Conservation (phyloP, 306 rosid species). For the Pueraria montana region DNA sequence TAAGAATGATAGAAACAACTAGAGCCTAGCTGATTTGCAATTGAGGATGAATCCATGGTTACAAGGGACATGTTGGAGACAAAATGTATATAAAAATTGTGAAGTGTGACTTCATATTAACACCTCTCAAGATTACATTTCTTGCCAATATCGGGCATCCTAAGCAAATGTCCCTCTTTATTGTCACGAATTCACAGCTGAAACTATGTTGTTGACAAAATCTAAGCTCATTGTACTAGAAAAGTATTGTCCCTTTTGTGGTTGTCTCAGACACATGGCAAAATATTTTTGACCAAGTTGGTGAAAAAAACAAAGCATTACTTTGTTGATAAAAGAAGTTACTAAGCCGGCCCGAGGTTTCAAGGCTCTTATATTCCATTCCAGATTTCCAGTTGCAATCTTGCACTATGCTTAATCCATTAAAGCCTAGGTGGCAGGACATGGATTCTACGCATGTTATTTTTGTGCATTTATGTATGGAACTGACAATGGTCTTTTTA, state of each 20-base stretch:
- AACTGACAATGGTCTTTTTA: background rate
- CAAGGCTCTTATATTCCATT: conserved; percentile 22
- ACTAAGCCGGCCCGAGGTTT: conserved; percentile 33
- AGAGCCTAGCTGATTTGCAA: background rate
- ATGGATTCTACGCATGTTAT: background rate
- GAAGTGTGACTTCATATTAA: conserved; percentile 15
- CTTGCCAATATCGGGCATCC: conserved; percentile 48
- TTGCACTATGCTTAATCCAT: background rate
- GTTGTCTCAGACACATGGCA: conserved; percentile 29
- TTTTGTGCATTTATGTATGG: background rate
- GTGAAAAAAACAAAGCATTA: conserved; percentile 36
- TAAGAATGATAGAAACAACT: background rate
- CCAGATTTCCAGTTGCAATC: background rate
- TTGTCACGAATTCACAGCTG: background rate
- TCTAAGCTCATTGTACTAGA: conserved; percentile 29
- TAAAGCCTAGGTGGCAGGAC: background rate
- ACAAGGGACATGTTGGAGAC: conserved; percentile 8
- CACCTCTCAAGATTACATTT: conserved; percentile 24
- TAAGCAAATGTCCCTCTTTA: conserved; percentile 15
- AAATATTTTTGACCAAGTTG: background rate
- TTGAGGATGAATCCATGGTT: conserved; percentile 7
- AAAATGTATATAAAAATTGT: conserved; percentile 15
- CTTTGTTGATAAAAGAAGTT: conserved; percentile 28
- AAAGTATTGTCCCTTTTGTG: background rate
- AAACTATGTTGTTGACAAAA: conserved; percentile 35